phyloP scores from a whole-genome alignment of 1,284 basidiomycete genomes.

The Earliella scabrosa region DNA sequence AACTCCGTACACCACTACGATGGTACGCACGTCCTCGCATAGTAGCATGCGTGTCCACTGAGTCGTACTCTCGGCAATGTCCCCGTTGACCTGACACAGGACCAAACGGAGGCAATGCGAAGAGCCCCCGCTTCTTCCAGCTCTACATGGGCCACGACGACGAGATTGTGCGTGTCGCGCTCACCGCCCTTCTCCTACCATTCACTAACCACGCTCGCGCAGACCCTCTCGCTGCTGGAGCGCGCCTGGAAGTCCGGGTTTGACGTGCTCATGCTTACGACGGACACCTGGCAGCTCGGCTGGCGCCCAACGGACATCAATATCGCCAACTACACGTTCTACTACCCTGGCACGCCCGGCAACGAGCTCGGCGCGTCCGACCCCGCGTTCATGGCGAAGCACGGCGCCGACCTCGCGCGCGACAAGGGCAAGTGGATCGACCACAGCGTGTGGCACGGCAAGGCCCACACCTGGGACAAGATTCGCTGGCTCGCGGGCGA shows the following conservation, averaged over 20 bases:
- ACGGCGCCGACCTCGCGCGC: slow-evolving; percentile 46
- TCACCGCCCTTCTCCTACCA: too few species aligned
- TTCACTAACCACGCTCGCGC: not conserved
- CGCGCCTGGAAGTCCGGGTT: slow-evolving; percentile 54
- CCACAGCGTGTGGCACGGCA: slow-evolving; percentile 59
- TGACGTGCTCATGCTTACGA: slow-evolving; percentile 57
- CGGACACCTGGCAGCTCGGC: slow-evolving; percentile 66
- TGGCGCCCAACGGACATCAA: slow-evolving; percentile 63
- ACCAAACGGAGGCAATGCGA: slow-evolving; percentile 40
- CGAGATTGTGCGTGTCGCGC: slow-evolving; percentile 40
- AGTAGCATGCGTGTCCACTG: too few species aligned
- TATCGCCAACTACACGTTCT: slow-evolving; percentile 54
- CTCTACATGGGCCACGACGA: slow-evolving; percentile 65
- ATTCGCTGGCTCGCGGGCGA: slow-evolving; percentile 51
- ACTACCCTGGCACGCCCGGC: slow-evolving; percentile 42
- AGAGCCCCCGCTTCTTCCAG: slow-evolving; percentile 60
- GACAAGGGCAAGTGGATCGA: slow-evolving; percentile 62
- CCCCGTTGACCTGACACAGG: too few species aligned
- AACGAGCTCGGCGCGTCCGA: slow-evolving; percentile 58
- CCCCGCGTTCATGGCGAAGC: slow-evolving; percentile 57
- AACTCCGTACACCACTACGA: slow-evolving; percentile 40
- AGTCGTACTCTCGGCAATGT: too few species aligned
- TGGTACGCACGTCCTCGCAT: slow-evolving; percentile 15
- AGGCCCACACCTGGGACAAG: slow-evolving; percentile 61
- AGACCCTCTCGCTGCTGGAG: slow-evolving; percentile 50